Evolutionary conservation across 192 early-diverging fungal species (phyloP).

Genomic region (Backusella mclennaniae): DNA sequence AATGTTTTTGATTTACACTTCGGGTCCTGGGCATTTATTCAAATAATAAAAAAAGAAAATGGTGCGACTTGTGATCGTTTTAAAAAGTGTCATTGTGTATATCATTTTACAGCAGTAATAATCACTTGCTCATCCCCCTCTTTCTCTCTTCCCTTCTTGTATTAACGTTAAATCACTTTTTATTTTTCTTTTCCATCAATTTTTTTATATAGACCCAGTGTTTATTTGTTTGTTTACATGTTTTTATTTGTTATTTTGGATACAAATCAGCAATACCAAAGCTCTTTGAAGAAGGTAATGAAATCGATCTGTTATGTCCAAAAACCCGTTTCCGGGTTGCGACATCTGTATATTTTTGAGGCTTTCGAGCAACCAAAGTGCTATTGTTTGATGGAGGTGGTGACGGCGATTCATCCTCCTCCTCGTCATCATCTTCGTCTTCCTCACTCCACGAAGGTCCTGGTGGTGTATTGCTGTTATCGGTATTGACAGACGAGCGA

Average conservation of each 20-base stretch:
- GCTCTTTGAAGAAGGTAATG: neutral
- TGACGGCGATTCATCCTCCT: neutral
- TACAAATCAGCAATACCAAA: conserved; percentile 7
- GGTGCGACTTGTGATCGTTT: neutral
- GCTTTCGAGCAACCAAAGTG: neutral
- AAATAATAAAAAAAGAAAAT: neutral
- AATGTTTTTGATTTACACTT: neutral
- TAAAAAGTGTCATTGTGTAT: neutral
- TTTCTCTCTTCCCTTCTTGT: neutral
- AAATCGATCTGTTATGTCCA: conserved; percentile 14
- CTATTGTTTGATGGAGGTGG: neutral
- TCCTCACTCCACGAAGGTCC: conserved; percentile 15
- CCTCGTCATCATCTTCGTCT: conserved; percentile 8
- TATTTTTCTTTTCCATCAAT: neutral
- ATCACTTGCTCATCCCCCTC: neutral
- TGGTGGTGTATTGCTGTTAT: neutral
- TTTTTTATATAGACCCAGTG: neutral
- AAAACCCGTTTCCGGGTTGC: neutral
- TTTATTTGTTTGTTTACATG: neutral
- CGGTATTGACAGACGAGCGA: neutral
- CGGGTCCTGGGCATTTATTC: neutral
- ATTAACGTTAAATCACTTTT: neutral
- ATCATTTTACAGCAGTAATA: neutral
- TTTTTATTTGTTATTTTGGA: neutral
- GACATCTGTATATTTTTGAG: neutral